Percentiles rank a stretch among this genome's conserved stretches.
These are phyloP conservation scores for Citrus hindsii DNA, from an alignment of 345 rosid genomes.

Conservation along the genomic window DNA sequence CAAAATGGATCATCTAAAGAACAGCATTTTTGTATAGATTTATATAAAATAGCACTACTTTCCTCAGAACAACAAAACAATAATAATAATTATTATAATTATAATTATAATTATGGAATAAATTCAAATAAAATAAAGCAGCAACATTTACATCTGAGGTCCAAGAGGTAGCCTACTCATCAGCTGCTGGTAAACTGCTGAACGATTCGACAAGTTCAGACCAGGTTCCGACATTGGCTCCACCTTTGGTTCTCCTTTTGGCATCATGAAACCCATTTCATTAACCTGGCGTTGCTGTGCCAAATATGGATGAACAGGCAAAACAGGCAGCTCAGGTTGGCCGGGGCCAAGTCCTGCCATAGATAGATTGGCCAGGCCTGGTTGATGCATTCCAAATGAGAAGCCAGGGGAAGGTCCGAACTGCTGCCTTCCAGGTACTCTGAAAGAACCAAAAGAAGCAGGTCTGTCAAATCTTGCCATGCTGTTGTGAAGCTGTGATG, in stretches of 20 bases:
- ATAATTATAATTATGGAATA: not conserved
- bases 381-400: constrained; percentile 65
- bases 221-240: constrained; percentile 67
- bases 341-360: constrained; percentile 68
- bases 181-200: constrained; percentile 64
- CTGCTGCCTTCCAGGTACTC: constrained; percentile 70
- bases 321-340: constrained; percentile 53
- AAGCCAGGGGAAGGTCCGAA: constrained; percentile 57
- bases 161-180: constrained; percentile 86
- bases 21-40: constrained; percentile 17
- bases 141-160: constrained; percentile 50
- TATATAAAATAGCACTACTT: constrained; percentile 23
- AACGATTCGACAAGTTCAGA: constrained; percentile 49
- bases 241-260: constrained; percentile 73
- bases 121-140: not conserved
- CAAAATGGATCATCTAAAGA: not conserved
- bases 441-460: constrained; percentile 47
- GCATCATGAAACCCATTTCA: constrained; percentile 64
- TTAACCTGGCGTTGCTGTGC: constrained; percentile 45
- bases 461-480: constrained; percentile 60
- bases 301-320: constrained; percentile 56
- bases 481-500: constrained; percentile 52
- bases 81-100: not conserved
- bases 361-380: constrained; percentile 54
- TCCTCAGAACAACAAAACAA: constrained; percentile 17